Percentiles rank a stretch among this genome's conserved stretches.
These are phyloP conservation scores for Phytophthora hybrid DNA, from an alignment of 352 stramenopile genomes.

Conservation along the genomic window DNA sequence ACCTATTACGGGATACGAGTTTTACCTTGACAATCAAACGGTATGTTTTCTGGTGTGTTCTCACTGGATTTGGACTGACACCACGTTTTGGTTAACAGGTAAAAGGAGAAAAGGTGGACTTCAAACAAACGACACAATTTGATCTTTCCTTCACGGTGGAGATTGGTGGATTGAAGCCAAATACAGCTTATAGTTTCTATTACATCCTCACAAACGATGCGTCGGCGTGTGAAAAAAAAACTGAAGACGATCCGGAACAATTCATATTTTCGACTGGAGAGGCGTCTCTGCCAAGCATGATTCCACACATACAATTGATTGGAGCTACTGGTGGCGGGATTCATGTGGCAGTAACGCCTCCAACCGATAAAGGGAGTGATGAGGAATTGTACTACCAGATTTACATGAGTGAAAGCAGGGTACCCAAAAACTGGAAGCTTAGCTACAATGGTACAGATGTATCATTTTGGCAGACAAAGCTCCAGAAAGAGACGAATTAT, in stretches of 20 bases:
- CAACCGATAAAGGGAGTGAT: slow-evolving; percentile 53
- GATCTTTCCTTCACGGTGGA: slow-evolving; percentile 51
- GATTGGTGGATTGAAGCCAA: slow-evolving; percentile 51
- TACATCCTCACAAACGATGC: slow-evolving; percentile 59
- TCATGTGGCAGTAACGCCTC: slow-evolving; percentile 47
- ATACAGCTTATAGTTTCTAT: slow-evolving; percentile 52
- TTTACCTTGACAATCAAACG: slow-evolving; percentile 45
- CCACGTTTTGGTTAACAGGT: slow-evolving; percentile 25
- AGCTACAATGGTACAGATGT: slow-evolving; percentile 54
- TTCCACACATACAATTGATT: slow-evolving; percentile 45
- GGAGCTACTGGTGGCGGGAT: slow-evolving; percentile 63
- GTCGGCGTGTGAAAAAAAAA: slow-evolving; percentile 40
- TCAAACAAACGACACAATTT: slow-evolving; percentile 36
- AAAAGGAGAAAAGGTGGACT: slow-evolving; percentile 20
- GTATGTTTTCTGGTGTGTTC: slow-evolving; percentile 22
- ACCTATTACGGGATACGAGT: slow-evolving; percentile 41
- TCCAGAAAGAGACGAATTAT: slow-evolving; percentile 55
- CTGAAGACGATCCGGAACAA: slow-evolving; percentile 9
- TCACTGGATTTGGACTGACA: not conserved
- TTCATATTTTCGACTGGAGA: slow-evolving; percentile 35
- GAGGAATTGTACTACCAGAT: slow-evolving; percentile 54
- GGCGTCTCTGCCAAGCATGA: slow-evolving; percentile 29
- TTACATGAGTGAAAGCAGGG: slow-evolving; percentile 48
- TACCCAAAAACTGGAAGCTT: slow-evolving; percentile 37
- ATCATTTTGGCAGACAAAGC: slow-evolving; percentile 62